Evolutionary conservation across 257 asterid species (phyloP), one percentile per base, ranked within the genome.

Genomic region (Solanum neorickii): DNA sequence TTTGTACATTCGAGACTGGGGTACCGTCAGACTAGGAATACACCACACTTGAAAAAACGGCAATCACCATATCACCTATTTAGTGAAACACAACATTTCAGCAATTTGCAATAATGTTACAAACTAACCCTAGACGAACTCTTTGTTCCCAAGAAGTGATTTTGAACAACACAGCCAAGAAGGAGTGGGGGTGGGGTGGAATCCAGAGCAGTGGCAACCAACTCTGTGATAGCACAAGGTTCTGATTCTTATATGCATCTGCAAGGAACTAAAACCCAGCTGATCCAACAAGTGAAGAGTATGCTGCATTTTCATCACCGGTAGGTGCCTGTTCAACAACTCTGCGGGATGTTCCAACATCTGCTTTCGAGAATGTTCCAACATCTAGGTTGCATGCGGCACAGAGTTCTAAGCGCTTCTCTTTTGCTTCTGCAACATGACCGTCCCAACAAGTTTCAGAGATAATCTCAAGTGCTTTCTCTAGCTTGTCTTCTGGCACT

Each of bases 391-490:
- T 93, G 59, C 95, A 95, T 82, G 93, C 65, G 73, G 92, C 86
- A 47, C 92, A 92, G 59, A 97, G 87, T 89, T 93, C 92, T 87
- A 88, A 47, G 88, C 92, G 94, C 89, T 92, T 94, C 89, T 82
- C 84, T 94, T 93, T 97, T 9, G 97, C 96, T 88, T 95, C 99
- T 83, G 91, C 94, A 6, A 89, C 76, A 87, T 94, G 98, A 77
- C 96, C 98, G 89, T 94, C 98, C 99, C 99, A 97, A 92, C 98
- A 94, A 74, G 98, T 97, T 87, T 95, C 96, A 0, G 96, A 90
- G 62, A 97, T 93, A 87, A 93, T 92, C 84, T 97, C 98, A 68
- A 92, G 91, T 12, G 95, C 98, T 92, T 89, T 94, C 82, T 94
- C 91, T 49, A 92, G 29, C 84, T 95, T 94, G 75, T 93, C 93